These are phyloP conservation scores for Petasospora fabianii DNA, from an alignment of 1,139 yeast species.

Conservation along the genomic window DNA sequence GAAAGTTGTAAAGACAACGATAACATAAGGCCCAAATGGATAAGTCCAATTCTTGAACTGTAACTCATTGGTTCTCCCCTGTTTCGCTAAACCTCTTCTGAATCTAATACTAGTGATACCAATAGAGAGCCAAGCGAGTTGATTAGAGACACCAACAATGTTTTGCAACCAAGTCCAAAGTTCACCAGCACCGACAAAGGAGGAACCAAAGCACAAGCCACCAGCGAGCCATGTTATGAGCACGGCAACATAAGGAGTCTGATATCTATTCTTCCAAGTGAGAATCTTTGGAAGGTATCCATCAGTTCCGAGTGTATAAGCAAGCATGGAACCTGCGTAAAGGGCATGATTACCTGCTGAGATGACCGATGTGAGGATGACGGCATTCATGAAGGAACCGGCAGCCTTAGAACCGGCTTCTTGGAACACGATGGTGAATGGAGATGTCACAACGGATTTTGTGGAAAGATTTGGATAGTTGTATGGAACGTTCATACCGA, in stretches of 20 bases:
- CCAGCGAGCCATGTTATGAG: constrained; percentile 36
- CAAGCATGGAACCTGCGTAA: constrained; percentile 46
- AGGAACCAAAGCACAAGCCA: constrained; percentile 34
- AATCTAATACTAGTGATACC: constrained; percentile 46
- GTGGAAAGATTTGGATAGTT: constrained; percentile 38
- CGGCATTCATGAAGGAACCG: constrained; percentile 55
- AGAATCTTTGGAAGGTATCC: constrained; percentile 49
- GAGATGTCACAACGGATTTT: constrained; percentile 52
- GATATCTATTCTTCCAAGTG: constrained; percentile 40
- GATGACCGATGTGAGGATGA: constrained; percentile 51
- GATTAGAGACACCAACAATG: constrained; percentile 38
- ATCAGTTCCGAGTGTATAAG: constrained; percentile 50
- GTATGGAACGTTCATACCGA: constrained; percentile 46
- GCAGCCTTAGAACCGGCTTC: constrained; percentile 43
- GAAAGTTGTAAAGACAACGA: constrained; percentile 43
- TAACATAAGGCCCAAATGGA: constrained; percentile 61
- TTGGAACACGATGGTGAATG: constrained; percentile 58
- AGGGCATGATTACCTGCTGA: constrained; percentile 62
- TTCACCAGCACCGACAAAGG: constrained; percentile 33
- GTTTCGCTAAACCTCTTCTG: constrained; percentile 44
- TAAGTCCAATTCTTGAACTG: constrained; percentile 49
- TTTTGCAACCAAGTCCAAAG: constrained; percentile 37
- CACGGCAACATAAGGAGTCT: constrained; percentile 43
- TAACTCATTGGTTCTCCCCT: constrained; percentile 34
- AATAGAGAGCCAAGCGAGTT: constrained; percentile 38